Base-by-base conservation (phyloP, 495 filamentous ascomycete species). In the Tuber indicum region DNA sequence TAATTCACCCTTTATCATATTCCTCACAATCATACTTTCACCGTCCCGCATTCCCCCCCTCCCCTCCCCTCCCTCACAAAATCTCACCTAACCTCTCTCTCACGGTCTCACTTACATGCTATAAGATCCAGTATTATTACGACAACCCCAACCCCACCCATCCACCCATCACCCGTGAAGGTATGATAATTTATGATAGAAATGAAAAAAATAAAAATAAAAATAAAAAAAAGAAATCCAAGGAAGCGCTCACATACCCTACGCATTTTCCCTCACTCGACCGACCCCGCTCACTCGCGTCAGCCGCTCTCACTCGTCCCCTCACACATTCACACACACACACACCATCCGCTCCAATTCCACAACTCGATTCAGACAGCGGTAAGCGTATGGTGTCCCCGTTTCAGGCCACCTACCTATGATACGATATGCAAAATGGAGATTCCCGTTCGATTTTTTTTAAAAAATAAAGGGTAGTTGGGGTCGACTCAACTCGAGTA, bases 241-340 rank as follows among this genome's bases (percentile, higher is more conserved):
- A 6, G 12, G n/a, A 66, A 66, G 58, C 26, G n/a, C 9, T 21
- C 23, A 66, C 58, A 12, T 4, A 16, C 58, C 58, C 21, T 66
- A 32, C 58, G 58, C 58, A 66, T 66, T 66, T 66, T 32, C 58
- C 58, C 58, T 66, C 58, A 66, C 58, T 66, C 58, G 58, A 66
- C 58, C 58, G 58, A 66, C 58, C 58, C 58, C 58, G 58, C 58
- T 66, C 58, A 66, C 58, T 66, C 58, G 58, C 58, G 58, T 66
- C 58, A 66, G 58, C 58, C 58, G 58, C 26, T 66, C 58, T 66
- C 58, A 66, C 58, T 66, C 58, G 58, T n/a, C 58, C 58, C 58
- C 58, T 66, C 58, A 26, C 58, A 32, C 58, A 14, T 14, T 66
- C 58, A 5, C 58, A 14, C n/a, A 14, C 52, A n/a, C 58, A 32